Evolutionary conservation across 2,329 filamentous ascomycete species (phyloP).

Genomic region (Nemania bipapillata): DNA sequence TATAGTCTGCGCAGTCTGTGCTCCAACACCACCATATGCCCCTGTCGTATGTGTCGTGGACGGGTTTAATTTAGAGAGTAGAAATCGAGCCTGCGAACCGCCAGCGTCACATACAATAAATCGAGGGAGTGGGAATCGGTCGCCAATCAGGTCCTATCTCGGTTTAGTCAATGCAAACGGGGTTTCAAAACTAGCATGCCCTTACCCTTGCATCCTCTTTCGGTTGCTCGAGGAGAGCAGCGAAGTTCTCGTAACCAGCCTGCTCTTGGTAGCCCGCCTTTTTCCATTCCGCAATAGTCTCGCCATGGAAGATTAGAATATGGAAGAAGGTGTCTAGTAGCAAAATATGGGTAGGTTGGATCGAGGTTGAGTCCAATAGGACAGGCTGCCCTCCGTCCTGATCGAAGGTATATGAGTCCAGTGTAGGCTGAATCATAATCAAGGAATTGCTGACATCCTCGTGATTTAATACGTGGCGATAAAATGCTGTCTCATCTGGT

Average conservation of each 20-base stretch:
- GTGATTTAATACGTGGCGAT: slow-evolving; percentile 94
- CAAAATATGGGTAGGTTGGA: slow-evolving; percentile 91
- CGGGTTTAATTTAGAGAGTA: slow-evolving; percentile 96
- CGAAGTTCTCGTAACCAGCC: slow-evolving; percentile 98
- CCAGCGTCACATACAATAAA: slow-evolving; percentile 99
- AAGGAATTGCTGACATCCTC: slow-evolving; percentile 97
- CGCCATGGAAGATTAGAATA: slow-evolving; percentile 98
- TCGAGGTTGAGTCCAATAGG: slow-evolving; percentile 94
- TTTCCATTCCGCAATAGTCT: slow-evolving; percentile 97
- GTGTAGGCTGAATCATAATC: slow-evolving; percentile 97
- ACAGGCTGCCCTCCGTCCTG: slow-evolving; percentile 93
- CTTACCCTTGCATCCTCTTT: slow-evolving; percentile 95
- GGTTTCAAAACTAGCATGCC: neutral
- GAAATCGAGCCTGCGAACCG: slow-evolving; percentile 95
- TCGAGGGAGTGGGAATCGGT: slow-evolving; percentile 95
- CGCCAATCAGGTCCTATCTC: slow-evolving; percentile 87
- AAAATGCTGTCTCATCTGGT: slow-evolving; percentile 98
- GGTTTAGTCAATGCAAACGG: slow-evolving; percentile 22
- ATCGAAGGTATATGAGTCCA: slow-evolving; percentile 97
- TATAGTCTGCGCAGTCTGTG: slow-evolving; percentile 92
- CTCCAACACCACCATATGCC: slow-evolving; percentile 86
- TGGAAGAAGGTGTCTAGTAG: slow-evolving; percentile 99
- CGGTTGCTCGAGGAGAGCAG: slow-evolving; percentile 84
- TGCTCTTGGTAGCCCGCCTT: slow-evolving; percentile 98
- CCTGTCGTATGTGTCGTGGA: slow-evolving; percentile 95